Conservation (phyloP, 169 alveolate species). For the Plasmodium berghei region DNA sequence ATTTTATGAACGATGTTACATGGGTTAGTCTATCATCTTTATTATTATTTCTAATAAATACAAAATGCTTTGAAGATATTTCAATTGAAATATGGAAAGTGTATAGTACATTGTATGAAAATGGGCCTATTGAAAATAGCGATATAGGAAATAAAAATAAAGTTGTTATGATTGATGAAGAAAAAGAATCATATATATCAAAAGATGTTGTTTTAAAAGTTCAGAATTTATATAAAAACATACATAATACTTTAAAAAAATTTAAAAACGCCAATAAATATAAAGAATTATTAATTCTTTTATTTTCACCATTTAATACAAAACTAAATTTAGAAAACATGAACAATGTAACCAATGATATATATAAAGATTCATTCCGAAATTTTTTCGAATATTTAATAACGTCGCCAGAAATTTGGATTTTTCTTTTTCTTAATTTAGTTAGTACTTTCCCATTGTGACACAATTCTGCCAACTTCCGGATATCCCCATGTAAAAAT, state of each 20-base stretch:
- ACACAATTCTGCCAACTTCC: neutral
- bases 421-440: constrained; percentile 34
- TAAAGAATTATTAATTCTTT: constrained; percentile 5
- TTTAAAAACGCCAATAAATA: neutral
- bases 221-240: neutral
- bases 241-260: neutral
- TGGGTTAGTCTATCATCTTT: constrained; percentile 38
- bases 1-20: constrained; percentile 30
- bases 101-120: too few relatives aligned
- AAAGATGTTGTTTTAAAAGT: neutral
- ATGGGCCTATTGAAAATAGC: neutral
- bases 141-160: neutral
- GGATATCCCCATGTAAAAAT: too few relatives aligned
- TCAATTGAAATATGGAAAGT: neutral
- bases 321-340: constrained; percentile 7
- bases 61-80: neutral
- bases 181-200: neutral
- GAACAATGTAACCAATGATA: neutral
- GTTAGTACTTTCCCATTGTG: constrained; percentile 1
- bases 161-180: neutral
- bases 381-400: constrained; percentile 4
- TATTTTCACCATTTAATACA: constrained; percentile 52
- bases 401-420: constrained; percentile 4
- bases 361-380: neutral
- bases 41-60: neutral